Base-by-base conservation (phyloP, 257 asterid species). In the Penstemon newberryi region DNA sequence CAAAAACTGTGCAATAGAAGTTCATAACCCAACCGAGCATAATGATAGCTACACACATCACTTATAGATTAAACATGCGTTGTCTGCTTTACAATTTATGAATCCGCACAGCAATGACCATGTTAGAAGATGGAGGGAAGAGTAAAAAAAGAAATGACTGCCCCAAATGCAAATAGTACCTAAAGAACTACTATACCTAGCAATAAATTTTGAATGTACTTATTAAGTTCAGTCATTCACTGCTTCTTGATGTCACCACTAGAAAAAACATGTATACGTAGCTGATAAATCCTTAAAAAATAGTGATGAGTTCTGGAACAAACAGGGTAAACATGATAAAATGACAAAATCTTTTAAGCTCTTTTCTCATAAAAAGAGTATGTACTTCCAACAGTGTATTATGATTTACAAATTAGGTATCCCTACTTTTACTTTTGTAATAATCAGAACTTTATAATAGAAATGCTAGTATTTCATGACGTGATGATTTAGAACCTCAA, bases 321-420 rank as follows among this genome's bases (percentile, higher is more conserved):
- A 45, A 42, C 10, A 61, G 13, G 7, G 9, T 47, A 41, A 51
- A 18, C 53, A 44, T 37, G 50, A 44, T 6, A 44, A 12, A 63
- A 54, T 25, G 50, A 67, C 33, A 70, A 44, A 25, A 33, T 53
- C 45, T 49, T 54, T 38, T 42, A 69, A 13, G 18, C 37, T 65
- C 10, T 53, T 56, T 66, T 43, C 43, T 62, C 56, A 52, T 56
- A 41, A 43, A 13, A 56, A 50, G 41, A 49, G 60, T 37, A n/a
- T 37, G 15, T 56, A 25, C 45, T 41, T 49, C 46, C 55, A 25
- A 43, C 44, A n/a, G 59, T 44, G 52, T 25, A 15, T 15, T 15
- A 15, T 15, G 18, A 15, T 15, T 67, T 36, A 15, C 44, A 54
- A 5, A 55, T 5, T 13, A 7, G 7, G 6, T 12, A 52, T 5